Evolutionary conservation across 2,329 filamentous ascomycete species (phyloP).

Genomic region (Ophiostoma sp.): DNA sequence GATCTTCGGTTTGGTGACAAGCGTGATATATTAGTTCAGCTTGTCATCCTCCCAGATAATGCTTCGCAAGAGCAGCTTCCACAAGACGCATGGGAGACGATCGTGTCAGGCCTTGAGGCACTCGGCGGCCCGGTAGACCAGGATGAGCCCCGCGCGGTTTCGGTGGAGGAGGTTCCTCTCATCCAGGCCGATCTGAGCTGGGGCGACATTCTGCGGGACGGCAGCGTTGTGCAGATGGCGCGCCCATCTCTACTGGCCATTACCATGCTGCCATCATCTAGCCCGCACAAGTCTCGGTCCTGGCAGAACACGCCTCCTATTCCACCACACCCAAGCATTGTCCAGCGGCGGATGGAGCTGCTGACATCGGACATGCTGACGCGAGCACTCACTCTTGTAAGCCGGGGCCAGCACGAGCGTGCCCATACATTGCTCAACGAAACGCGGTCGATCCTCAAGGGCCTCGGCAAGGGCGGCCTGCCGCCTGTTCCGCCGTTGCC

Average conservation of each 20-base stretch:
- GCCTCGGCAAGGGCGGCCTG: slow-evolving; percentile 87
- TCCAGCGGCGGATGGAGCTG: slow-evolving; percentile 95
- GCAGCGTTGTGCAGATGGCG: slow-evolving; percentile 76
- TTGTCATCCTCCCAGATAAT: slow-evolving; percentile 85
- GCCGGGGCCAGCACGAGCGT: slow-evolving; percentile 85
- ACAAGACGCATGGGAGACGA: slow-evolving; percentile 94
- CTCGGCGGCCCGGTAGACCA: slow-evolving; percentile 81
- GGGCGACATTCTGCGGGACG: slow-evolving; percentile 88
- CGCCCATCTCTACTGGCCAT: slow-evolving; percentile 89
- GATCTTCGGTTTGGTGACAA: slow-evolving; percentile 96
- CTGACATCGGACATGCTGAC: slow-evolving; percentile 98
- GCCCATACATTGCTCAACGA: slow-evolving; percentile 89
- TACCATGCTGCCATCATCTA: slow-evolving; percentile 75
- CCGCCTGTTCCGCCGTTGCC: slow-evolving; percentile 73
- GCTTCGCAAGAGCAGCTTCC: slow-evolving; percentile 76
- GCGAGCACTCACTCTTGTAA: slow-evolving; percentile 81
- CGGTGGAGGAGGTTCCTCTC: slow-evolving; percentile 88
- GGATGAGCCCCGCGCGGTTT: slow-evolving; percentile 75
- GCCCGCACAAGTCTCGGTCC: slow-evolving; percentile 58
- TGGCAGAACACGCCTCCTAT: slow-evolving; percentile 70
- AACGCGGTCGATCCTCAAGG: slow-evolving; percentile 91
- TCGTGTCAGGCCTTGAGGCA: slow-evolving; percentile 90
- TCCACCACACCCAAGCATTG: slow-evolving; percentile 88
- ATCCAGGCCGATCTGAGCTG: slow-evolving; percentile 93
- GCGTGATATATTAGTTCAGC: slow-evolving; percentile 83